Evolutionary conservation across 768 basidiomycete genomes (phyloP).

Genomic region (Suillus placidus): DNA sequence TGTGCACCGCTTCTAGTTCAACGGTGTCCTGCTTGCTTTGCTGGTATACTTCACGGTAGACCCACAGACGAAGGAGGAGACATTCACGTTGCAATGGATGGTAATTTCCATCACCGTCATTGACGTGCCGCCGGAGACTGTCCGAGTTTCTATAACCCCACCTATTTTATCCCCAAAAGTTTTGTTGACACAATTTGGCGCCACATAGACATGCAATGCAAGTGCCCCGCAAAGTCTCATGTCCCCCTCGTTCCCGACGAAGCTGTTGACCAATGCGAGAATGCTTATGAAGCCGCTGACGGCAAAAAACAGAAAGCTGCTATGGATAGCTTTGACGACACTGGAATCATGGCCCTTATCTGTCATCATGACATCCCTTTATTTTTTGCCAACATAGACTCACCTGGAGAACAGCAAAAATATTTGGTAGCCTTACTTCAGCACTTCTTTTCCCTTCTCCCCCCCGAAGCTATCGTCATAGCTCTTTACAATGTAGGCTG

Average conservation of each 20-base stretch:
- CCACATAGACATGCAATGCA: no score
- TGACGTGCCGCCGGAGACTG: conserved; percentile 32
- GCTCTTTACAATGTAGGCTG: no score
- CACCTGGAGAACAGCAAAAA: no score
- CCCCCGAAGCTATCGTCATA: no score
- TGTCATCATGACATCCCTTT: conserved; percentile 43
- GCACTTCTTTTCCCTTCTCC: no score
- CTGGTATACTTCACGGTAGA: background rate
- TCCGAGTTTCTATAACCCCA: conserved; percentile 27
- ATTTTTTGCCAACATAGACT: no score
- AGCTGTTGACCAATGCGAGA: no score
- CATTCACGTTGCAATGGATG: conserved; percentile 40
- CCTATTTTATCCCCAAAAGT: no score
- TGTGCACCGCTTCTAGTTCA: background rate
- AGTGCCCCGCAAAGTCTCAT: no score
- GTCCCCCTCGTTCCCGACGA: no score
- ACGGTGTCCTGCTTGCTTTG: background rate
- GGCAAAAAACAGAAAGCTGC: conserved; percentile 33
- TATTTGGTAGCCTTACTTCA: no score
- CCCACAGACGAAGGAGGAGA: conserved; percentile 31
- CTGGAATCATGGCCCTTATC: conserved; percentile 41
- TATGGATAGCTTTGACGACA: conserved; percentile 33
- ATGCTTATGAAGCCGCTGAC: conserved; percentile 36
- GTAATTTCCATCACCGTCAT: conserved; percentile 45
- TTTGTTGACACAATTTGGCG: no score